Evolutionary conservation across 148 eudicot species (phyloP).

Genomic region (Amaranthus hypochondriacus): DNA sequence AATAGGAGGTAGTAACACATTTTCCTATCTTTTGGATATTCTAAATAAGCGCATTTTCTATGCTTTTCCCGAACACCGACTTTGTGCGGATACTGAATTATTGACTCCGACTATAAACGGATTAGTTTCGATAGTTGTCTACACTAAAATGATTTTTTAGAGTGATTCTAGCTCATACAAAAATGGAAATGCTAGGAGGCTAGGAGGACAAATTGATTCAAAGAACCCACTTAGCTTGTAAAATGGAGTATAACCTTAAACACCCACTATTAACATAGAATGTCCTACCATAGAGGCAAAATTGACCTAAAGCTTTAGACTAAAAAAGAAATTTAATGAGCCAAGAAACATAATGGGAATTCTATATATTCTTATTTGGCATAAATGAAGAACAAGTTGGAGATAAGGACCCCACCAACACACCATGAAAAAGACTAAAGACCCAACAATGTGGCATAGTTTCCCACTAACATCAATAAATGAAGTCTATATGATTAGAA

Average conservation of each 20-base stretch:
- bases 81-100: too few relatives aligned
- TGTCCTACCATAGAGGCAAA: not conserved
- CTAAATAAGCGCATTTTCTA: too few relatives aligned
- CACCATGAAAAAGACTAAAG: not conserved
- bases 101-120: too few relatives aligned
- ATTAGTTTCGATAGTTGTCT: too few relatives aligned
- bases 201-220: not conserved
- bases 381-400: not conserved
- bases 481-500: not conserved
- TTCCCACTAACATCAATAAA: not conserved
- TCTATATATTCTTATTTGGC: not conserved
- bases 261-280: not conserved
- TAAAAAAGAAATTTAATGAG: not conserved
- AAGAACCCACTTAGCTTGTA: constrained; percentile 16
- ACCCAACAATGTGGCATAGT: not conserved
- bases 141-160: too few relatives aligned
- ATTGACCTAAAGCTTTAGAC: not conserved
- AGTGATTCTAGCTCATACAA: too few relatives aligned
- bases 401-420: not conserved
- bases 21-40: too few relatives aligned
- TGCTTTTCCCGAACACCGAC: too few relatives aligned
- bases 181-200: too few relatives aligned
- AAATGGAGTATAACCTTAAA: not conserved
- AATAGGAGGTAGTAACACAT: too few relatives aligned
- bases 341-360: not conserved